A percentile compares a stretch with the other conserved stretches of the same genome.
phyloP scores from a whole-genome alignment of 345 rosid genomes.

The Pugionium cornutum region DNA sequence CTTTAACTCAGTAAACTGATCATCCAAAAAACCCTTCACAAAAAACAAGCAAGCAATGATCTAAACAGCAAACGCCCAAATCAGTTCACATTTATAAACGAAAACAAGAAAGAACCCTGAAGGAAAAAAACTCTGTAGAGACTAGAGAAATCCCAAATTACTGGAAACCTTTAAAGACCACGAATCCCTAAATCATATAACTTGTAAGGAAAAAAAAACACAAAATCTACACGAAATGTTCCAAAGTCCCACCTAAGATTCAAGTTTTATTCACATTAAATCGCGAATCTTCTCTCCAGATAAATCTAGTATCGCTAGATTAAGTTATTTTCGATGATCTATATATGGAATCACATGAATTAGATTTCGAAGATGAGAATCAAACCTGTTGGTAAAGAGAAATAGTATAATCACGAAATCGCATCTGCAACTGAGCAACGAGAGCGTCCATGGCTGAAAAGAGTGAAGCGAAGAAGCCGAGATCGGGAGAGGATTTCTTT shows the following conservation, averaged over 20 bases:
- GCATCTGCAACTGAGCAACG: conserved; percentile 36
- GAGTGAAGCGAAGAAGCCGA: conserved; percentile 9
- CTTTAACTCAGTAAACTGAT: conserved; percentile 73
- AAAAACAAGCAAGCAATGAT: conserved; percentile 9
- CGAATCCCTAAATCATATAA: conserved; percentile 12
- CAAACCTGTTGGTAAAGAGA: conserved; percentile 42
- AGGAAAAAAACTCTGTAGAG: not conserved
- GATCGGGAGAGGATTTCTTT: conserved; percentile 24
- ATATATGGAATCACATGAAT: not conserved
- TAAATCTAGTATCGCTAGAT: conserved; percentile 3
- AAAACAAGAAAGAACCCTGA: not conserved
- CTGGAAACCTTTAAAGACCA: no score
- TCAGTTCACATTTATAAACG: not conserved
- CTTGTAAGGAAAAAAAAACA: conserved; percentile 6
- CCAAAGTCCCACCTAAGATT: not conserved
- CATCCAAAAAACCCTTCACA: conserved; percentile 67
- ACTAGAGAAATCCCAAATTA: no score
- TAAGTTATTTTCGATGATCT: not conserved
- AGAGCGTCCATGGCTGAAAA: conserved; percentile 28
- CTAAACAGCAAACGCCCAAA: not conserved
- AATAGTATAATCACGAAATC: conserved; percentile 32
- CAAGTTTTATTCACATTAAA: not conserved
- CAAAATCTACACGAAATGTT: not conserved
- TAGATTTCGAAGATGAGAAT: conserved; percentile 2
- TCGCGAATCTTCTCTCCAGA: not conserved